phyloP scores from a whole-genome alignment of 2,329 filamentous ascomycete genomes.

The Trichoderma sp. region DNA sequence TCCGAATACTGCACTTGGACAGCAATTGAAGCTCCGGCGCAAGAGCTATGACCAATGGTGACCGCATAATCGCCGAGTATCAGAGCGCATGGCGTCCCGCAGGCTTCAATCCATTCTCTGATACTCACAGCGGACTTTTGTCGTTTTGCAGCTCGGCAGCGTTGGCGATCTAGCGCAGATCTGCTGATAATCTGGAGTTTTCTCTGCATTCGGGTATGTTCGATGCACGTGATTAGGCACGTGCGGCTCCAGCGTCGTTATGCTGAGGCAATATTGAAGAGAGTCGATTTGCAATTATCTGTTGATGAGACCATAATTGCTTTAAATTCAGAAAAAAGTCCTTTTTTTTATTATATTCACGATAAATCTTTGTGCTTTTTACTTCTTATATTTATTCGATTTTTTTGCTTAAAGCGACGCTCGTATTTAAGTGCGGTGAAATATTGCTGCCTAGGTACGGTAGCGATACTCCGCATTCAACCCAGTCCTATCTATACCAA shows the following conservation, averaged over 20 bases:
- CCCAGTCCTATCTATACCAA: no score
- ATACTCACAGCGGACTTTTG: conserved; percentile 12
- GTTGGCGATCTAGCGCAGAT: conserved; percentile 17
- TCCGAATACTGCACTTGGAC: conserved; percentile 32
- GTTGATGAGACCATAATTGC: background rate
- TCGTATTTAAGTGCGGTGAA: background rate
- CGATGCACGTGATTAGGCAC: conserved; percentile 21
- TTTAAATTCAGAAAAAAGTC: background rate
- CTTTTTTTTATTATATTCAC: background rate
- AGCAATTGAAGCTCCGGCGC: conserved; percentile 38
- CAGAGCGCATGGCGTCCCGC: conserved; percentile 38
- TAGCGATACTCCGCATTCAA: background rate
- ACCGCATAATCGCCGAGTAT: conserved; percentile 41
- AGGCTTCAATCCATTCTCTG: conserved; percentile 37
- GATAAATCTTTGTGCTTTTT: no score
- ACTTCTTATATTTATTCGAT: background rate
- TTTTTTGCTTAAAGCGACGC: background rate
- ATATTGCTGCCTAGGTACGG: background rate
- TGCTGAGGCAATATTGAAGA: background rate
- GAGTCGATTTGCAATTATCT: background rate
- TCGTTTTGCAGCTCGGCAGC: conserved; percentile 4
- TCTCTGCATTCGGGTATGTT: conserved; percentile 10
- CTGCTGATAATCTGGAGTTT: conserved; percentile 21
- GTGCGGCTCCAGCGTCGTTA: conserved; percentile 1
- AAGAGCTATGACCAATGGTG: conserved; percentile 39